These are phyloP conservation scores for Polychaeton citri DNA, from an alignment of 2,329 filamentous ascomycete genomes.

Conservation along the genomic window DNA sequence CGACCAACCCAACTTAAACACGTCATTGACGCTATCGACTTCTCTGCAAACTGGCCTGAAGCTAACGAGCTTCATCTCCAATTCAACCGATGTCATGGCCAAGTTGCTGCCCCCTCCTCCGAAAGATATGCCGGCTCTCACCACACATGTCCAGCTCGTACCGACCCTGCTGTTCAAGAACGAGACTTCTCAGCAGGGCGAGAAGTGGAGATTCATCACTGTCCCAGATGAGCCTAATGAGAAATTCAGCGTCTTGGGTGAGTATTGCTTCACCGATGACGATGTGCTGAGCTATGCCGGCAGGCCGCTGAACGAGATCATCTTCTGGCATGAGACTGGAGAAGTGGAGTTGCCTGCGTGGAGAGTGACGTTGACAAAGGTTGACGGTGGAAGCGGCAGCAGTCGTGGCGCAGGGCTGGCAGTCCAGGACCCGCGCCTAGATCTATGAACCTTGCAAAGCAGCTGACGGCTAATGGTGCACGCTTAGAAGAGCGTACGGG, in stretches of 20 bases:
- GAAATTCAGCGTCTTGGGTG: constrained; percentile 4
- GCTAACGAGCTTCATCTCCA: constrained; percentile 12
- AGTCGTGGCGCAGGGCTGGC: too few relatives aligned
- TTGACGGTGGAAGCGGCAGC: too few relatives aligned
- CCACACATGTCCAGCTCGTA: constrained; percentile 13
- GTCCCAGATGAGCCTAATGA: constrained; percentile 10
- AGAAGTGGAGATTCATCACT: constrained; percentile 15
- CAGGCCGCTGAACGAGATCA: constrained; percentile 14
- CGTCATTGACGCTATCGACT: constrained; percentile 8
- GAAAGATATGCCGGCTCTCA: neutral
- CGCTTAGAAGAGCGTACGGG: too few relatives aligned
- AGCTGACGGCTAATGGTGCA: too few relatives aligned
- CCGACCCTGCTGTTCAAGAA: constrained; percentile 17
- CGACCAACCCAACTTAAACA: constrained; percentile 10
- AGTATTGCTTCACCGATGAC: constrained; percentile 12
- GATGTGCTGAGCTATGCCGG: constrained; percentile 14
- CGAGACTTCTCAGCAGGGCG: constrained; percentile 10
- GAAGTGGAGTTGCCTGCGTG: constrained; percentile 15
- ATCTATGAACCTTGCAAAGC: too few relatives aligned
- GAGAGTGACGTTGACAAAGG: constrained; percentile 9
- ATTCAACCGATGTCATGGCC: constrained; percentile 12
- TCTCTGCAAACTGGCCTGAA: constrained; percentile 10
- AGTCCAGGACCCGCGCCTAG: too few relatives aligned
- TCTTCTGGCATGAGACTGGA: constrained; percentile 14
- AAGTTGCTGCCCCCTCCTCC: constrained; percentile 2